A percentile compares a stretch with the other conserved stretches of the same genome.
phyloP scores from a whole-genome alignment of 169 alveolate species.

The Plasmodium sp. region DNA sequence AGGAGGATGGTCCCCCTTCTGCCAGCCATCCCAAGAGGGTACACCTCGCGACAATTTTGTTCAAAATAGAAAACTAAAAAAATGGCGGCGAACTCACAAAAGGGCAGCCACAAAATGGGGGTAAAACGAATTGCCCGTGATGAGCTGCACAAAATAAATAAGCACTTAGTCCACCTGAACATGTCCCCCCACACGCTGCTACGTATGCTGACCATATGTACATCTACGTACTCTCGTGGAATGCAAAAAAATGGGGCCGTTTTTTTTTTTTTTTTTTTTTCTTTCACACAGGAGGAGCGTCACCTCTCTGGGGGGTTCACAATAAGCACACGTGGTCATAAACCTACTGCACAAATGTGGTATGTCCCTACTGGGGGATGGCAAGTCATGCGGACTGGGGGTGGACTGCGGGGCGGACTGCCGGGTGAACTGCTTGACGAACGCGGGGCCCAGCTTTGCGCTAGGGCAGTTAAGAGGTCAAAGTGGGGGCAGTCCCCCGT shows the following conservation, averaged over 20 bases:
- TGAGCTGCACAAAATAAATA: not conserved
- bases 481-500: not conserved
- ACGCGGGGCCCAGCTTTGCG: not conserved
- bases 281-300: not conserved
- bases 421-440: not conserved
- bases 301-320: not conserved
- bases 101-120: not conserved
- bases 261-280: not conserved
- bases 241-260: not conserved
- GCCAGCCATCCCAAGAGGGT: not conserved
- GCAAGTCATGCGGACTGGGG: not conserved
- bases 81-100: not conserved
- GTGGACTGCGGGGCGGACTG: not conserved
- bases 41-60: not conserved
- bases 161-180: not conserved
- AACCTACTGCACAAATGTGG: not conserved
- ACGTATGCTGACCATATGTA: not conserved
- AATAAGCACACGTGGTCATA: not conserved
- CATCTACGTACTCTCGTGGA: not conserved
- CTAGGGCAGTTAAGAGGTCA: not conserved
- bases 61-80: not conserved
- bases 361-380: not conserved
- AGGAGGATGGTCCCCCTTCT: not conserved
- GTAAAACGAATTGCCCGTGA: not conserved
- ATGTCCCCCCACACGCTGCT: not conserved